Conservation (phyloP, 2,329 filamentous ascomycete species). For the Drechslerella dactyloides region DNA sequence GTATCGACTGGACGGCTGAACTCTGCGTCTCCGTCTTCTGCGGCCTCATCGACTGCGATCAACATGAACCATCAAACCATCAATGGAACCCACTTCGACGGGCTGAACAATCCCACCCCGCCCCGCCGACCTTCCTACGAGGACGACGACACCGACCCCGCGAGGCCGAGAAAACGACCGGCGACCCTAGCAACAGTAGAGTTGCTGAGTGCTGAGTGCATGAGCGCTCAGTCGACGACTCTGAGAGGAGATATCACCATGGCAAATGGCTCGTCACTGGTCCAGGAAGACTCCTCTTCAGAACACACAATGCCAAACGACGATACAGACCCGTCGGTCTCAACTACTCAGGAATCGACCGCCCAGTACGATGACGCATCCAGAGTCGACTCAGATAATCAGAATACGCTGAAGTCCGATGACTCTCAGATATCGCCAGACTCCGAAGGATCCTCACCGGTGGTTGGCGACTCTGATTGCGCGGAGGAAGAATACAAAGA, state of each 20-base stretch:
- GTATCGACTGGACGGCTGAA: conserved; percentile 46
- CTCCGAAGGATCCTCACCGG: conserved; percentile 32
- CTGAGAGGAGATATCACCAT: conserved; percentile 39
- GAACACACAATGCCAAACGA: conserved; percentile 44
- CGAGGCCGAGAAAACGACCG: conserved; percentile 48
- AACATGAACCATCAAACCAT: conserved; percentile 45
- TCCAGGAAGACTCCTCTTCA: conserved; percentile 32
- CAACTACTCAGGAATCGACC: conserved; percentile 8
- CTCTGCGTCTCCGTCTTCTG: conserved; percentile 41
- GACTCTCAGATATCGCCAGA: conserved; percentile 33
- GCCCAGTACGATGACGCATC: conserved; percentile 14
- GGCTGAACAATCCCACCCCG: conserved; percentile 45
- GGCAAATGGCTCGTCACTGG: conserved; percentile 24
- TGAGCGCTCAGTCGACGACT: conserved; percentile 40
- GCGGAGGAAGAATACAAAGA: conserved; percentile 47
- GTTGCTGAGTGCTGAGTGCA: conserved; percentile 46
- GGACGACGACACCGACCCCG: conserved; percentile 50
- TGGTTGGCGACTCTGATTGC: conserved; percentile 28
- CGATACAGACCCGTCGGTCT: conserved; percentile 19
- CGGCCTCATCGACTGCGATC: conserved; percentile 31
- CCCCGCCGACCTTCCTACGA: conserved; percentile 48
- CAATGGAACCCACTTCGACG: conserved; percentile 45
- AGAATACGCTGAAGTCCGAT: conserved; percentile 26
- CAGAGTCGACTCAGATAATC: conserved; percentile 17
- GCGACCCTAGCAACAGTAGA: conserved; percentile 48